Evolutionary conservation across 176 grass and related monocot species (phyloP).

Genomic region (Phoenix roebelenii): DNA sequence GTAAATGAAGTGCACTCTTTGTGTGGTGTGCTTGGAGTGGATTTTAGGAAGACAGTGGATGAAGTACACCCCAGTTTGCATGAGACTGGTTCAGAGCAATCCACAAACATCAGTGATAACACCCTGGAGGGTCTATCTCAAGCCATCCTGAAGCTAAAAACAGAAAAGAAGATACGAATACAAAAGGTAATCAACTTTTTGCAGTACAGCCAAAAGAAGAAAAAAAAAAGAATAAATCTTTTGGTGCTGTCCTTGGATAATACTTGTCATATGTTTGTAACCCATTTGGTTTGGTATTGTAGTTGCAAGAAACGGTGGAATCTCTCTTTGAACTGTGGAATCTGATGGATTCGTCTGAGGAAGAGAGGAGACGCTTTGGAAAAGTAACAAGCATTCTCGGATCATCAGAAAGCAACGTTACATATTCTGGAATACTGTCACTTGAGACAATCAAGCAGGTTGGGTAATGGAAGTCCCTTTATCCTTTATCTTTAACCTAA

Average conservation of each 20-base stretch:
- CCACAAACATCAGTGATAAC: constrained; percentile 72
- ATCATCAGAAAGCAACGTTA: constrained; percentile 56
- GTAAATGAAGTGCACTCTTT: constrained; percentile 86
- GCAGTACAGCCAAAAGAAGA: background rate
- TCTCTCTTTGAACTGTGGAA: constrained; percentile 73
- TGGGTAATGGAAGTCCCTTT: constrained; percentile 2
- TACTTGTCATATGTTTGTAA: too few relatives aligned
- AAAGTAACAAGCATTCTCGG: constrained; percentile 44
- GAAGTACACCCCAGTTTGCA: constrained; percentile 79
- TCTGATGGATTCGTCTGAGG: constrained; percentile 87
- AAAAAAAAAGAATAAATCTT: too few relatives aligned
- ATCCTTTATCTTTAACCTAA: constrained; percentile 2
- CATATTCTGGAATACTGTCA: constrained; percentile 51
- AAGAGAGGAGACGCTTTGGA: constrained; percentile 53
- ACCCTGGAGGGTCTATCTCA: constrained; percentile 75
- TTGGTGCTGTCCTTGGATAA: too few relatives aligned
- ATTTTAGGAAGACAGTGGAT: constrained; percentile 64
- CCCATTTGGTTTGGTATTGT: constrained; percentile 14
- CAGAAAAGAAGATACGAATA: background rate
- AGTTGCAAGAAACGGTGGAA: constrained; percentile 66
- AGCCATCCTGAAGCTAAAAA: constrained; percentile 68
- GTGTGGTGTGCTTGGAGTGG: constrained; percentile 70
- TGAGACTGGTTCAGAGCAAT: constrained; percentile 47
- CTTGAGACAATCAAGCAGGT: constrained; percentile 77
- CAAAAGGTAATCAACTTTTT: background rate